These are phyloP conservation scores for Imleria badia DNA, from an alignment of 768 basidiomycete species.

Conservation along the genomic window DNA sequence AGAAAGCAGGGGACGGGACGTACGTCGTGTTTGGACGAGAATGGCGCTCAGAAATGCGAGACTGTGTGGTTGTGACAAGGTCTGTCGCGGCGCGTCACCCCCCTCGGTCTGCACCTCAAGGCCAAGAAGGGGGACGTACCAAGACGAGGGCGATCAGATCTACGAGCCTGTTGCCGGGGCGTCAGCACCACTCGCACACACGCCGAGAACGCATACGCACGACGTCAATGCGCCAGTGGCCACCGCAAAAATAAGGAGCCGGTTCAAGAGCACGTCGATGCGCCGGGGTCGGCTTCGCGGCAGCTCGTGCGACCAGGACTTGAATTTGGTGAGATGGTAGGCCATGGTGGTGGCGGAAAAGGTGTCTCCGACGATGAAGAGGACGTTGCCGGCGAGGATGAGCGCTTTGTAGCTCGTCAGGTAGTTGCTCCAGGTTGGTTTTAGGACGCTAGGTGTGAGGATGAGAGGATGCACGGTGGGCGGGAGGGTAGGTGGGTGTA, in stretches of 20 bases:
- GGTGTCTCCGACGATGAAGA: slow-evolving; percentile 26
- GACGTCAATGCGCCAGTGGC: slow-evolving; percentile 27
- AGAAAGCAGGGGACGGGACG: not conserved
- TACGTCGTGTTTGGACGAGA: slow-evolving; percentile 28
- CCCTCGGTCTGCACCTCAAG: no score
- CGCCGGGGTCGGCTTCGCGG: slow-evolving; percentile 2
- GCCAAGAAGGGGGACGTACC: slow-evolving; percentile 7
- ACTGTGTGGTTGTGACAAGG: slow-evolving; percentile 16
- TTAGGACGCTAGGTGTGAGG: slow-evolving; percentile 3
- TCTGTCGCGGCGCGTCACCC: slow-evolving; percentile 2
- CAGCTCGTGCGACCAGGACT: slow-evolving; percentile 3
- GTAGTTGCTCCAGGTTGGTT: slow-evolving; percentile 14
- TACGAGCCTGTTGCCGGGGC: slow-evolving; percentile 12
- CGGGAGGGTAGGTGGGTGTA: not conserved
- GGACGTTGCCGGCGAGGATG: slow-evolving; percentile 20
- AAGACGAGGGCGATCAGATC: slow-evolving; percentile 27
- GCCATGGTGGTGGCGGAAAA: slow-evolving; percentile 23
- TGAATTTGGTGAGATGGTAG: slow-evolving; percentile 19
- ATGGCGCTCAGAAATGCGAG: slow-evolving; percentile 21
- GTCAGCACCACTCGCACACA: not conserved
- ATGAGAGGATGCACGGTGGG: not conserved
- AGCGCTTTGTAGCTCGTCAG: not conserved
- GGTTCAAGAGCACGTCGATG: slow-evolving; percentile 21
- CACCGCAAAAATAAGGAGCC: slow-evolving; percentile 23
- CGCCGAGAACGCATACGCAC: slow-evolving; percentile 8